A percentile compares a stretch with the other conserved stretches of the same genome.
phyloP scores from a whole-genome alignment of 352 stramenopile species.

The Phytophthora vignae region DNA sequence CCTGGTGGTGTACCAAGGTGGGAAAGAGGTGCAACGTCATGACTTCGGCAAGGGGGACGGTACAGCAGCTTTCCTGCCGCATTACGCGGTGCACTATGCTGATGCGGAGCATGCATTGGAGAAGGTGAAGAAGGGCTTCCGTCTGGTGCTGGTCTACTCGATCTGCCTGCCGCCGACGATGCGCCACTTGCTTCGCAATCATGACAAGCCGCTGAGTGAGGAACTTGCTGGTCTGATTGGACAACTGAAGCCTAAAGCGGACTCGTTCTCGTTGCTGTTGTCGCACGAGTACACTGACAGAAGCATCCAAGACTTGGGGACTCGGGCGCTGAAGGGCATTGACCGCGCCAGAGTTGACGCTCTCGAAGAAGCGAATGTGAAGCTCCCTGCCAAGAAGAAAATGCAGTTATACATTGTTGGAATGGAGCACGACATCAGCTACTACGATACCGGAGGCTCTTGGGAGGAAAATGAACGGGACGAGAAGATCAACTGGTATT shows the following conservation, averaged over 20 bases:
- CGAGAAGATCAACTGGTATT: neutral
- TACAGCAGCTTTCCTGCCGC: constrained; percentile 2
- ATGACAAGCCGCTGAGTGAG: neutral
- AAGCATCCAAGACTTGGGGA: constrained; percentile 2
- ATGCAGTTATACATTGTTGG: neutral
- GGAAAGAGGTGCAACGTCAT: constrained; percentile 6
- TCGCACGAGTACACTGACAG: constrained; percentile 1
- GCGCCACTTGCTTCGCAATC: constrained; percentile 4
- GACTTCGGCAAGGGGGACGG: constrained; percentile 17
- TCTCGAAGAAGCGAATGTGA: neutral
- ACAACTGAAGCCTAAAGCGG: neutral
- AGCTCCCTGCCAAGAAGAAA: neutral
- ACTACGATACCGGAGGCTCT: neutral
- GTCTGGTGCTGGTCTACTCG: constrained; percentile 25
- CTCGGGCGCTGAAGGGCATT: neutral
- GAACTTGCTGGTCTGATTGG: neutral
- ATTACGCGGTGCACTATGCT: constrained; percentile 18
- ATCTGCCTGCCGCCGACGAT: constrained; percentile 18
- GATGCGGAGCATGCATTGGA: constrained; percentile 22
- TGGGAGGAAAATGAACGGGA: constrained; percentile 2
- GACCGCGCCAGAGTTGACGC: neutral
- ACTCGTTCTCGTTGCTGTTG: neutral
- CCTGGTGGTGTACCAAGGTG: neutral
- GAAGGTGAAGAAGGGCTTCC: constrained; percentile 21
- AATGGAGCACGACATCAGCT: neutral